These are phyloP conservation scores for Ceratocystis eucalypticola DNA, from an alignment of 2,329 filamentous ascomycete species.

Conservation along the genomic window DNA sequence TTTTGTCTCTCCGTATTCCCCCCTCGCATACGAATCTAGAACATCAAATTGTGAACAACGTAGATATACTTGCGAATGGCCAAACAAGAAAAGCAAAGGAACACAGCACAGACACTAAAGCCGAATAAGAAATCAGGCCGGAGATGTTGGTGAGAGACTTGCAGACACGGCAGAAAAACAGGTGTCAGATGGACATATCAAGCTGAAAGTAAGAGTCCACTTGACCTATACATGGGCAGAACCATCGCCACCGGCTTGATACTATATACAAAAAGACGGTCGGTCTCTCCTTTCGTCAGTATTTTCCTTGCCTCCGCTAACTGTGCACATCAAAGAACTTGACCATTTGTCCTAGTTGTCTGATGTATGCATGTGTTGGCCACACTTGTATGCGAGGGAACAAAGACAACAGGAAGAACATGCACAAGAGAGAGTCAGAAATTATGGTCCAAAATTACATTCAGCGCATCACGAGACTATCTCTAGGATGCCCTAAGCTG, in stretches of 20 bases:
- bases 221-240: background rate
- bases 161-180: background rate
- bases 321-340: background rate
- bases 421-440: background rate
- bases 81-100: background rate
- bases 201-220: background rate
- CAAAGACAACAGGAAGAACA: background rate
- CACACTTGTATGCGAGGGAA: background rate
- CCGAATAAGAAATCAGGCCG: background rate
- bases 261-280: background rate
- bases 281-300: background rate
- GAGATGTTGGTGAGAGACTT: background rate
- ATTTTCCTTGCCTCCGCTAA: background rate
- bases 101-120: background rate
- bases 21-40: background rate
- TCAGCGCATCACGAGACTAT: too few relatives aligned
- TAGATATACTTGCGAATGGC: background rate
- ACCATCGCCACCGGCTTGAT: background rate
- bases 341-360: background rate
- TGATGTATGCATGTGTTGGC: slow-evolving; percentile 2
- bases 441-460: background rate
- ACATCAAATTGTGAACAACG: too few relatives aligned
- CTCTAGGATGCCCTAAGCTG: too few relatives aligned
- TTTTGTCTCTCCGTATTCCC: background rate
- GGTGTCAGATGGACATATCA: background rate